phyloP scores from a whole-genome alignment of 805 yeast species.

The Zygotorulaspora chibaensis region DNA sequence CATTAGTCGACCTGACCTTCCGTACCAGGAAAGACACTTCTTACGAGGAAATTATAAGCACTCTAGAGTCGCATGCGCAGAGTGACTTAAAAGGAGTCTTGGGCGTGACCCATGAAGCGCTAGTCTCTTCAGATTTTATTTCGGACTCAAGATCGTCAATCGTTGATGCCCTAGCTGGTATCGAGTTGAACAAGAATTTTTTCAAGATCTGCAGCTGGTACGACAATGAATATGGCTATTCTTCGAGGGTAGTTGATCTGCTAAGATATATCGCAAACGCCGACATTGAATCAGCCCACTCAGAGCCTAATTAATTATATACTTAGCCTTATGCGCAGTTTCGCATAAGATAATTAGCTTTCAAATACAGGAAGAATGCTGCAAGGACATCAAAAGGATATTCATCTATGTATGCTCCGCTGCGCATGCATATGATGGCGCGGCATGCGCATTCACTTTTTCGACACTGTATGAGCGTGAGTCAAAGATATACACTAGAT shows the following conservation, averaged over 20 bases:
- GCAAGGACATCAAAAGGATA: no score
- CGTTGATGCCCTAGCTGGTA: slow-evolving; percentile 90
- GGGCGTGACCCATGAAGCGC: slow-evolving; percentile 90
- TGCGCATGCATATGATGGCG: no score
- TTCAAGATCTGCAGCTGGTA: slow-evolving; percentile 92
- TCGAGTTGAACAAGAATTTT: slow-evolving; percentile 78
- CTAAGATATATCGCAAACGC: slow-evolving; percentile 69
- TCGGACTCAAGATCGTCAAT: slow-evolving; percentile 81
- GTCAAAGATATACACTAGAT: no score
- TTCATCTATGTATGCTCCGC: no score
- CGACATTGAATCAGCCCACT: slow-evolving; percentile 1
- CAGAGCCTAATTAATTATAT: no score
- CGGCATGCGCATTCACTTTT: no score
- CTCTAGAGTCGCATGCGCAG: slow-evolving; percentile 71
- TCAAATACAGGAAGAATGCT: no score
- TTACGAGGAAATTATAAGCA: slow-evolving; percentile 77
- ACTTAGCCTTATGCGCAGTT: no score
- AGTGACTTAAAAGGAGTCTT: slow-evolving; percentile 74
- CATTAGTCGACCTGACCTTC: slow-evolving; percentile 89
- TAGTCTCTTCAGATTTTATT: slow-evolving; percentile 86
- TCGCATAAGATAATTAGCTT: no score
- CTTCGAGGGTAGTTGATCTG: slow-evolving; percentile 92
- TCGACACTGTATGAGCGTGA: no score
- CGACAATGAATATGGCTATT: slow-evolving; percentile 95
- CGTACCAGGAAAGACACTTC: slow-evolving; percentile 72